Base-by-base conservation (phyloP, 2,329 filamentous ascomycete species). In the Clathrospora elynae region DNA sequence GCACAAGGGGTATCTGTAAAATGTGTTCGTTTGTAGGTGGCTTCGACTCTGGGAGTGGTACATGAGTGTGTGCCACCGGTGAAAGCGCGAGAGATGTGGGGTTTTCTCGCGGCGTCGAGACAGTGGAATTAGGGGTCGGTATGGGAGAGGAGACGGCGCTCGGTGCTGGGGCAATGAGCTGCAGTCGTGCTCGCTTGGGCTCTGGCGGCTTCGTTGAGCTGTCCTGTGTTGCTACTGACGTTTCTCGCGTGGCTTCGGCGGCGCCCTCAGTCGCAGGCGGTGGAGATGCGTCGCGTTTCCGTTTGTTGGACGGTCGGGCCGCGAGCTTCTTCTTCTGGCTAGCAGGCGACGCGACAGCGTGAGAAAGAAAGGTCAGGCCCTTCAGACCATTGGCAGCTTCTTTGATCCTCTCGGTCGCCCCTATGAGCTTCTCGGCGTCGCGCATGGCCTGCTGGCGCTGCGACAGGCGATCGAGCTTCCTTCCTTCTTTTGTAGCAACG, bases 401-500 rank as follows among this genome's bases (percentile, higher is more conserved):
- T 28, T 59, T 62, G 14, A 71, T 57, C 30, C 59, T 66, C 34
- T 59, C 57, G 9, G 62, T 67, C 17, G 61, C 62, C 32, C 66
- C 61, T 38, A 72, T 64, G n/a, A 72, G 60, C 33, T 64, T 61
- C 18, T 63, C 57, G n/a, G 64, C 61, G 35, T 68, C 66, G 11
- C 61, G 63, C 40, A 62, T 77, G 68, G 76, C 81, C 62, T 73
- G 76, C 52, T 74, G 76, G 38, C 71, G 74, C 53, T 75, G 70
- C 5, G 81, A 80, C 66, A 88, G 83, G 40, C 82, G 76, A 71
- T 88, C 88, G 8, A 86, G 71, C 63, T 87, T 88, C 70, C 88
- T 90, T 2, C 87, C 86, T 58, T 90, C 86, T 70, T 89, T 90
- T 2, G 87, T 84, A 57, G 88, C 86, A 61, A 90, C 90, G 16